Percentiles rank a stretch among this genome's conserved stretches.
These are phyloP conservation scores for Spinellus fusiger DNA, from an alignment of 192 early-diverging fungal genomes.

Conservation along the genomic window DNA sequence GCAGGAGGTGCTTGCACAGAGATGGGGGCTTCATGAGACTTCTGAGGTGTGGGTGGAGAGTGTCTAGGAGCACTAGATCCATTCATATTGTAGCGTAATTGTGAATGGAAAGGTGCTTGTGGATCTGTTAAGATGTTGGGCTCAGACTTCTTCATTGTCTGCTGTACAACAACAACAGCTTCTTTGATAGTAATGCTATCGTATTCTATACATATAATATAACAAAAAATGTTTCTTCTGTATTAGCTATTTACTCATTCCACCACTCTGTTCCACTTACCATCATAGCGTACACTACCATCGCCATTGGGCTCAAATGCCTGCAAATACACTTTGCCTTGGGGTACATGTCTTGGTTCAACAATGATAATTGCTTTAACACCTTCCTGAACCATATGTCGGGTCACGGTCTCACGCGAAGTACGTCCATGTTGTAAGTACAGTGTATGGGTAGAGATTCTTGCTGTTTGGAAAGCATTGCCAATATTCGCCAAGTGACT, in stretches of 20 bases:
- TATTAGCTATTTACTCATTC: neutral
- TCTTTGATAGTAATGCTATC: constrained; percentile 12
- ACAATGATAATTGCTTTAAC: constrained; percentile 11
- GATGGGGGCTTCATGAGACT: neutral
- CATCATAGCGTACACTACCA: constrained; percentile 14
- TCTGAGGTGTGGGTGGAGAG: neutral
- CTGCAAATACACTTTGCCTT: constrained; percentile 8
- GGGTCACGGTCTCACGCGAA: constrained; percentile 1
- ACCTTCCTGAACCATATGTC: constrained; percentile 13
- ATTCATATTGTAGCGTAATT: neutral
- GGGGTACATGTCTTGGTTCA: neutral
- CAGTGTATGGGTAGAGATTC: neutral
- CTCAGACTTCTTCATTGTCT: neutral
- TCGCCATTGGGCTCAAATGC: constrained; percentile 4
- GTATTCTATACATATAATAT: constrained; percentile 9
- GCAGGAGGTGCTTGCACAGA: neutral
- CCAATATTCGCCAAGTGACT: neutral
- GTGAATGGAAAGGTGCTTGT: neutral
- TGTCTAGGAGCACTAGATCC: neutral
- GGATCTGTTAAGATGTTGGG: neutral
- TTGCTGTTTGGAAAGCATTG: neutral
- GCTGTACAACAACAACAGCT: constrained; percentile 10
- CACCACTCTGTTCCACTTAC: neutral
- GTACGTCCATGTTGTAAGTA: neutral
- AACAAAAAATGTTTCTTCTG: neutral